Base-by-base conservation (phyloP, 2,329 filamentous ascomycete species). In the Microsporum audouinii region DNA sequence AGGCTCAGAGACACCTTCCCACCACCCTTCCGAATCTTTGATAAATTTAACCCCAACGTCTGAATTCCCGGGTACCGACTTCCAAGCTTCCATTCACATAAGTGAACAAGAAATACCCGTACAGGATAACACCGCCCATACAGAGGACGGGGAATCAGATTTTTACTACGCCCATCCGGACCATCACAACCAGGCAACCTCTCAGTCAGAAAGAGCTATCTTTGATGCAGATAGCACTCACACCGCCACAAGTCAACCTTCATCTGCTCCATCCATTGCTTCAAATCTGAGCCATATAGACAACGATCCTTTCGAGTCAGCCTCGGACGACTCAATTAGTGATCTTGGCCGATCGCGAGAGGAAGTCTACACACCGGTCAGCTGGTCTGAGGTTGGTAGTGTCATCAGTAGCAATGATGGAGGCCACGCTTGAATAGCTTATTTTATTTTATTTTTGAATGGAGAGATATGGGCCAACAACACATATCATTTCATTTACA, bases 21-120 rank as follows among this genome's bases (percentile, higher is more conserved):
- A 68, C 55, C 73, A 76, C 60, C 71, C 72, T 23, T 77, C 76
- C 1, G 75, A 77, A 60, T 75, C 73, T 34, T 66, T 76, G 5
- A 65, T 76, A 55, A 74, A 78, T 62, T 71, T 78, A 8, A 79
- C 77, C 2, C 77, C 77, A 31, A 77, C 74, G 5, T 76, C 76
- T n/a, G 74, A 77, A 64, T 69, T 65, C 56, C 72, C 72, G 4
- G 72, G 67, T 47, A 66, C 64, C 12, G 70, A 68, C 34, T 64
- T 64, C 60, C 8, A 59, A 55, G 59, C 62, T 34, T 57, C 59
- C 29, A 66, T 38, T 61, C 68, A 8, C 60, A n/a, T 55, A 5
- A 55, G 49, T 23, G 61, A 2, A 62, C 61, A 43, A 66, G 68
- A 14, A 65, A 67, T 38, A 71, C 70, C 2, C 61, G 65, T 8